Percentiles rank a stretch among this genome's conserved stretches.
Evolutionary conservation across 2,329 filamentous ascomycete genomes (phyloP).

Genomic region (Penicillium sp.): DNA sequence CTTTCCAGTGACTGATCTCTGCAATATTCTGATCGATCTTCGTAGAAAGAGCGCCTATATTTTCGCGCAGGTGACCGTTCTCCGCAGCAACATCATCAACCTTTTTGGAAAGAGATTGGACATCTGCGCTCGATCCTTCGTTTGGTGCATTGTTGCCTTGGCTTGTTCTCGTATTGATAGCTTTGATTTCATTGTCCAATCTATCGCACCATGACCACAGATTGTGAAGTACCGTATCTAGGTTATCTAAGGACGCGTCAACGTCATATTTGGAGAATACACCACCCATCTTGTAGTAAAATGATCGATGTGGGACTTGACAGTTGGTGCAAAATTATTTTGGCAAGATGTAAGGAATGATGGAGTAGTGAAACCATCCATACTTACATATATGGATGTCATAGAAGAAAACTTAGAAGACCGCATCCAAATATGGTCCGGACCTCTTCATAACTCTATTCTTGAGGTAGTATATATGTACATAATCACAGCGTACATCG

Average conservation of each 20-base stretch:
- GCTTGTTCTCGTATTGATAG: not conserved
- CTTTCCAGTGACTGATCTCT: not conserved
- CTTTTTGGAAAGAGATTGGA: no score
- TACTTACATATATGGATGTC: not conserved
- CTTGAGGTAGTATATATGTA: no score
- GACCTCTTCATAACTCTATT: not conserved
- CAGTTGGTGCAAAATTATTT: not conserved
- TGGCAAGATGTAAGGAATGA: not conserved
- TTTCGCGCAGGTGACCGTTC: not conserved
- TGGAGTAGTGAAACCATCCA: not conserved
- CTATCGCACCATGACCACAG: not conserved
- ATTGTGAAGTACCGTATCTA: not conserved
- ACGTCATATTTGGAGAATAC: not conserved
- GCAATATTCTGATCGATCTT: not conserved
- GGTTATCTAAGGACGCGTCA: rapidly evolving
- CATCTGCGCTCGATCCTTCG: not conserved
- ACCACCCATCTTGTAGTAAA: not conserved
- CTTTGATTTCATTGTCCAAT: not conserved
- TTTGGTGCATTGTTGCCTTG: no score
- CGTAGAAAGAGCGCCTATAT: not conserved
- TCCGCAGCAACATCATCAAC: not conserved
- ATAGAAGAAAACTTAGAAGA: not conserved
- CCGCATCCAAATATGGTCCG: not conserved
- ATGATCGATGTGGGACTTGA: not conserved
- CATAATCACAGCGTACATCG: no score